phyloP scores from a whole-genome alignment of 441 rosid genomes.

The Corymbia calophylla region DNA sequence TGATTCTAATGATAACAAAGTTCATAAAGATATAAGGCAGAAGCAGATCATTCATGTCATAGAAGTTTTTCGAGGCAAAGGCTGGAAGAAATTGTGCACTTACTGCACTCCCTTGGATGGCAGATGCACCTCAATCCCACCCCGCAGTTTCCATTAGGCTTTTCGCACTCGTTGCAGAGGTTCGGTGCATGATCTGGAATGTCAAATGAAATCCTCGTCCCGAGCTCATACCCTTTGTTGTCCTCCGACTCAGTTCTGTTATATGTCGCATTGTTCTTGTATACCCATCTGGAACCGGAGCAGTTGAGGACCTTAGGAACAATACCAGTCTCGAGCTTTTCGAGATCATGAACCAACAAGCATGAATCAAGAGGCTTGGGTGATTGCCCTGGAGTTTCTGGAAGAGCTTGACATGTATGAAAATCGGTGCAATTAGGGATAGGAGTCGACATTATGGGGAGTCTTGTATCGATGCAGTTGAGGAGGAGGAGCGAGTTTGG shows the following conservation, averaged over 20 bases:
- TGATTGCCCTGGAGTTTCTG: neutral
- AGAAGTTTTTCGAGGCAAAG: neutral
- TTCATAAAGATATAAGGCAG: neutral
- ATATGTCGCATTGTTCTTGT: constrained; percentile 10
- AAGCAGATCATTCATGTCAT: neutral
- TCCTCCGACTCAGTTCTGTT: neutral
- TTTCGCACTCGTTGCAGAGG: constrained; percentile 41
- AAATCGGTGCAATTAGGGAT: constrained; percentile 11
- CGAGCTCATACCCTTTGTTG: constrained; percentile 13
- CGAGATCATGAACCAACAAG: constrained; percentile 20
- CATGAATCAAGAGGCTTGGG: constrained; percentile 11
- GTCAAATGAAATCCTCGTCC: constrained; percentile 44
- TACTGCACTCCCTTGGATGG: constrained; percentile 57
- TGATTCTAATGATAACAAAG: neutral
- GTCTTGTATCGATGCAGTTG: constrained; percentile 21
- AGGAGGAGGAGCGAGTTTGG: constrained; percentile 34
- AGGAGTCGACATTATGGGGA: neutral
- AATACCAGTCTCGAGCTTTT: constrained; percentile 16
- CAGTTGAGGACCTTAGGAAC: constrained; percentile 35
- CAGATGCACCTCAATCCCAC: constrained; percentile 55
- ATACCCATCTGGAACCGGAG: constrained; percentile 19
- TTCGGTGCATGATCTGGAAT: constrained; percentile 47
- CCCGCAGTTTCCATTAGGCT: constrained; percentile 60
- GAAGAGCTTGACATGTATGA: constrained; percentile 7
- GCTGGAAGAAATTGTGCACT: constrained; percentile 4